Evolutionary conservation across 2,329 filamentous ascomycete species (phyloP), one percentile per base, ranked within the genome.

Genomic region (Colletotrichum sidae): DNA sequence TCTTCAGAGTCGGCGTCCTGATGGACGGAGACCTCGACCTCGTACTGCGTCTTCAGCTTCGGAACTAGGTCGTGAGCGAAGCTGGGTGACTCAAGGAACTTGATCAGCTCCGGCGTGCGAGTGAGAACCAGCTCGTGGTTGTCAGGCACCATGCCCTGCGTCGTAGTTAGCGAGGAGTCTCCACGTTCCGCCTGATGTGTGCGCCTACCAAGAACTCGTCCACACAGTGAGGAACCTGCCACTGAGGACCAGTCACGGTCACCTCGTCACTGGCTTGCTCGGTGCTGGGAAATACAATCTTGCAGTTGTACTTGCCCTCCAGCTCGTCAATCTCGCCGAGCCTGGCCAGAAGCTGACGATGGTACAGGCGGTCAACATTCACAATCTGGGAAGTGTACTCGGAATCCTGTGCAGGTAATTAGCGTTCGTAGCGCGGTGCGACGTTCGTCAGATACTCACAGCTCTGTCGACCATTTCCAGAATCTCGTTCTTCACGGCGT

Each of bases 231-330:
- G 96, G 95, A 41, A 99, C 95, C 84, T 98, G 96, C 87, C 96
- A 99, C 81, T 98, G 95, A 54, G 96, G 96, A 5, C 96, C 96
- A 67, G 94, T 97, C 64, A 99, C 94, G 15, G 92, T 96, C 57
- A 99, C 94, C 74, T 96, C 92, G 74, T 99, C 96, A 76, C 95
- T 98, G 25, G 96, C 96, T 79, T 96, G 92, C 78, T 99, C 96
- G 9, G 96, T 98, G 80, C 94, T 97, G 8, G 96, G 96, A 76
- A 99, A 99, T 71, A 94, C 92, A 74, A 99, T 96, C 83, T 98
- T 98, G 89, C 96, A 99, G 78, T 98, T 98, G 91, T 94, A 98
- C 81, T 97, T 97, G 85, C 97, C 96, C 83, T 99, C 96, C 55
- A 99, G 85, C 71, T 96, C 93, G 70, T 98, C 95, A 63, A 99